These are phyloP conservation scores for Solanum dulcamara DNA, from an alignment of 257 asterid genomes.

Conservation along the genomic window DNA sequence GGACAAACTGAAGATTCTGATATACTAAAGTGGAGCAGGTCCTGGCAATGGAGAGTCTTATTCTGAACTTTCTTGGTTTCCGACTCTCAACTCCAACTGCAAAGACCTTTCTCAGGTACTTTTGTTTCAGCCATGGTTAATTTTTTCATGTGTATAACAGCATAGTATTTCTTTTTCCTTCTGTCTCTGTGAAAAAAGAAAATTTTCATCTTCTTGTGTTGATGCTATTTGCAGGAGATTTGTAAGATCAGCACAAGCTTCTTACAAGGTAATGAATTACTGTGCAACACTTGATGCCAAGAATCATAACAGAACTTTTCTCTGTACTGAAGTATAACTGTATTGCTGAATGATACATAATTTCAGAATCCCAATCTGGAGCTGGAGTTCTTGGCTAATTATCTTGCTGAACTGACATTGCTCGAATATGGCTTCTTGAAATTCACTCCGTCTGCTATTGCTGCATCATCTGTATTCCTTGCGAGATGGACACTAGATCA, in stretches of 20 bases:
- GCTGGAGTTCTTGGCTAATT: slow-evolving; percentile 78
- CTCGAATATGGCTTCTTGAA: slow-evolving; percentile 57
- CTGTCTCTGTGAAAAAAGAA: background rate
- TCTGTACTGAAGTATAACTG: background rate
- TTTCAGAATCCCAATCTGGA: slow-evolving; percentile 55
- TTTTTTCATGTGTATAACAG: background rate
- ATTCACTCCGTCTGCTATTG: slow-evolving; percentile 67
- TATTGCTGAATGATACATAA: background rate
- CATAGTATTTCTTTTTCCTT: background rate
- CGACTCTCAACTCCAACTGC: slow-evolving; percentile 63
- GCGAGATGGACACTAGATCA: slow-evolving; percentile 84
- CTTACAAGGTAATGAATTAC: slow-evolving; percentile 31
- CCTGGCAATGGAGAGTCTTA: slow-evolving; percentile 51
- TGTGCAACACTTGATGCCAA: background rate
- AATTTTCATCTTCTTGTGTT: background rate
- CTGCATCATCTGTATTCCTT: slow-evolving; percentile 73
- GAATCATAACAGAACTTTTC: background rate
- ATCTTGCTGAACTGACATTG: slow-evolving; percentile 70
- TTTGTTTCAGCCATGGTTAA: background rate
- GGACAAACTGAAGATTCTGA: background rate
- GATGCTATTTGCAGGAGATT: slow-evolving; percentile 46
- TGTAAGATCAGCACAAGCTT: slow-evolving; percentile 68
- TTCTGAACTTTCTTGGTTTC: slow-evolving; percentile 50
- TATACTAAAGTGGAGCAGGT: slow-evolving; percentile 27
- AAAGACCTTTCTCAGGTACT: slow-evolving; percentile 69